Evolutionary conservation across 345 rosid species (phyloP), one percentile per base, ranked within the genome.

Genomic region (Murraya koenigii): DNA sequence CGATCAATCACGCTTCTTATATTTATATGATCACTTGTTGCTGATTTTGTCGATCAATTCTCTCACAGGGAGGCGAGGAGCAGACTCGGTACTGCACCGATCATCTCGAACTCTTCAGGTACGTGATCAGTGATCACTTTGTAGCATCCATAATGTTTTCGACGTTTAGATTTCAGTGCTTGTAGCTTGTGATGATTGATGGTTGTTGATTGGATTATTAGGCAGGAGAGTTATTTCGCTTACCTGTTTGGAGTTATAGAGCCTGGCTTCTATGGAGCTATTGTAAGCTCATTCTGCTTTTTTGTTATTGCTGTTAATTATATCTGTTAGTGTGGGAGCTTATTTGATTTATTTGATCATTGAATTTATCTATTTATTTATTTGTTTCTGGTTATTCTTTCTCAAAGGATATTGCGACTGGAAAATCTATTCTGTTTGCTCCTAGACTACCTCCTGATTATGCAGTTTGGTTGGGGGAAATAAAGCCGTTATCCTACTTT

Each of bases 401-500:
- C 41, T 44, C 85, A 63, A 88, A 94, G 98, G 98, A 95, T 76
- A 83, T 95, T 75, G 87, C 79, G 30, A 93, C 88, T 62, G 98
- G 98, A 74, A 85, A 89, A 32, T 90, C 98, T 69, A 81, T 95
- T 76, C 92, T 95, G 49, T 93, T 95, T 80, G 89, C 86, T 67
- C 99, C 99, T 44, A 84, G 96, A 72, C 82, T 95, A 74, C 90
- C 98, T 69, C 85, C 86, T 64, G 97, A 92, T 26, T 91, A 90
- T 84, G 97, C 98, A 77, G 94, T 94, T 56, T 94, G 98, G 97
- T 75, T 92, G 84, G 98, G 98, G 66, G 90, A 91, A 86, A 91
- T 94, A 79, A 90, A 90, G 91, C 86, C 93, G 19, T 64, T 82
- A 28, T 80, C 88, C 0, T 82, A 84, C 86, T 91, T 91, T 72